Percentiles rank a stretch among this genome's conserved stretches.
phyloP scores from a whole-genome alignment of 2,329 filamentous ascomycete species.

The Pseudopyricularia cyperi region DNA sequence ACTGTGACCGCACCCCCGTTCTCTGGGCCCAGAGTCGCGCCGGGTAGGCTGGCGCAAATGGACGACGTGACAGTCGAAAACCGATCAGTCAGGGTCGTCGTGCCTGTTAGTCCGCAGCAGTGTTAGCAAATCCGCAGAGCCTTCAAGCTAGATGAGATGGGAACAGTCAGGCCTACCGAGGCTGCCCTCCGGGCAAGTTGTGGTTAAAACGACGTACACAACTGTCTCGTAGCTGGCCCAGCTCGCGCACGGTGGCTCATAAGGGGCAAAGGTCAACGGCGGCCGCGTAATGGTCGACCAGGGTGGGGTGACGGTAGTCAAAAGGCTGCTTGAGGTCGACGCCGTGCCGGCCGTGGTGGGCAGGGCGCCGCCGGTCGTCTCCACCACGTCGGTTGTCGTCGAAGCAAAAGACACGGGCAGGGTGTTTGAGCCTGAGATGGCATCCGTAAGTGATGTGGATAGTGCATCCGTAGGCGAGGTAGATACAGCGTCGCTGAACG shows the following conservation, averaged over 20 bases:
- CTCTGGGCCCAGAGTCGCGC: conserved; percentile 6
- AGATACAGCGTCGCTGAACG: background rate
- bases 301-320: background rate
- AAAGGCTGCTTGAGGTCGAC: background rate
- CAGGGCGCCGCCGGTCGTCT: background rate
- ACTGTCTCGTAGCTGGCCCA: conserved; percentile 19
- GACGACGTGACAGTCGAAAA: conserved; percentile 13
- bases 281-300: background rate
- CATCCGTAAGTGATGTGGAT: background rate
- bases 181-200: conserved; percentile 12
- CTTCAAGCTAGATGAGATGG: background rate
- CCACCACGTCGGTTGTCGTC: background rate
- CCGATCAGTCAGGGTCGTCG: conserved; percentile 8
- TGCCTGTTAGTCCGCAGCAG: conserved; percentile 6
- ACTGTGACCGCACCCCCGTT: background rate
- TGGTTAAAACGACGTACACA: conserved; percentile 15
- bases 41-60: conserved; percentile 15
- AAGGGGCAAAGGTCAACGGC: background rate
- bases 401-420: no score
- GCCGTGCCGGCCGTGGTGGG: background rate
- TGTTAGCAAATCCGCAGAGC: background rate
- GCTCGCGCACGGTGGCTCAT: conserved; percentile 5
- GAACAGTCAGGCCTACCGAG: conserved; percentile 9
- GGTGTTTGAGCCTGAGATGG: background rate
- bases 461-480: background rate